Percentiles rank a stretch among this genome's conserved stretches.
These are phyloP conservation scores for Cucurbita pepo DNA, from an alignment of 306 rosid genomes.

Conservation along the genomic window DNA sequence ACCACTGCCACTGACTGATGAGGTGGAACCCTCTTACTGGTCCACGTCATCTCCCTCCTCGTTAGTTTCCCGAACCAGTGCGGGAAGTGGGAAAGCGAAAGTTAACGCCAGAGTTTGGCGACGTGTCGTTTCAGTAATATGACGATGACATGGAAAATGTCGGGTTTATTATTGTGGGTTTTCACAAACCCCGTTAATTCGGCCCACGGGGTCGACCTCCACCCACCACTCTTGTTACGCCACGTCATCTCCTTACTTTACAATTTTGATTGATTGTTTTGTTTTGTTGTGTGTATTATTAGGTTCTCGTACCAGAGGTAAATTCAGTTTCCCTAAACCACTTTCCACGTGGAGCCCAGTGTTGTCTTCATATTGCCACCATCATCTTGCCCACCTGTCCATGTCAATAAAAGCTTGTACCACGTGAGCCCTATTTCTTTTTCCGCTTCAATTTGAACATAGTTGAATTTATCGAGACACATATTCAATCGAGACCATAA, in stretches of 20 bases:
- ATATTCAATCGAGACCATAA: too few relatives aligned
- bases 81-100: neutral
- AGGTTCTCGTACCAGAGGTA: neutral
- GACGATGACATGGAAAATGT: constrained; percentile 1
- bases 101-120: neutral
- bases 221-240: neutral
- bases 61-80: neutral
- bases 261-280: neutral
- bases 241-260: neutral
- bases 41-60: neutral
- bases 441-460: too few relatives aligned
- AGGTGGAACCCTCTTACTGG: neutral
- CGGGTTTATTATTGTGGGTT: neutral
- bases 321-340: neutral
- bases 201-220: too few relatives aligned
- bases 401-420: neutral
- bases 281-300: neutral
- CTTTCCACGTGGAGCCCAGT: neutral
- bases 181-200: neutral
- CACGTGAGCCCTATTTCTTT: neutral
- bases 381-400: neutral
- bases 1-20: neutral
- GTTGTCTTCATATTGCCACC: neutral
- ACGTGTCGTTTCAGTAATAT: neutral
- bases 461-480: too few relatives aligned